These are phyloP conservation scores for Bryoerythrophyllum caledonicum DNA, from an alignment of 225 moss, liverwort and hornwort genomes.

Conservation along the genomic window DNA sequence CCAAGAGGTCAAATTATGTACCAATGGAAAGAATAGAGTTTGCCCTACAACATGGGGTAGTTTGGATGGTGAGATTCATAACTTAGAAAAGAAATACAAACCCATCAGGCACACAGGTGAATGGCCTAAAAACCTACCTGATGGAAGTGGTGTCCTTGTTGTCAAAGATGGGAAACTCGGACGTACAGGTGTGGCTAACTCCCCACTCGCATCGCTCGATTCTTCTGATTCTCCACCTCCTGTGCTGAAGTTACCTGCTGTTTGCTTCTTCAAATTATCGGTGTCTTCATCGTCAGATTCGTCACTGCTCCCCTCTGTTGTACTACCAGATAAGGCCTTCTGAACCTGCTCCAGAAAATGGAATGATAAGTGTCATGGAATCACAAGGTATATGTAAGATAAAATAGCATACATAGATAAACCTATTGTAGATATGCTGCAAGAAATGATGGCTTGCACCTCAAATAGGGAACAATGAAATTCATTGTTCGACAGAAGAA, in stretches of 20 bases:
- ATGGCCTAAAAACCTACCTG: conserved; percentile 20
- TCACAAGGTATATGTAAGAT: not conserved
- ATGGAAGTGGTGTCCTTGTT: conserved; percentile 31
- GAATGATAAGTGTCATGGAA: conserved; percentile 13
- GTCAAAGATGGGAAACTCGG: conserved; percentile 30
- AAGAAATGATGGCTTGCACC: not conserved
- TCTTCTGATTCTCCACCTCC: conserved; percentile 10
- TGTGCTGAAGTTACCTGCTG: conserved; percentile 5
- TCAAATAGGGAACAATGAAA: not conserved
- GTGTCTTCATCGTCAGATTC: conserved; percentile 34
- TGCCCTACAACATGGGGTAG: too few relatives aligned
- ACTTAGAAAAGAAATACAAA: conserved; percentile 11
- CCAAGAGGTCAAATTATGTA: too few relatives aligned
- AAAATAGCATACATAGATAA: not conserved
- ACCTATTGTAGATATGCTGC: not conserved
- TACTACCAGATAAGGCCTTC: conserved; percentile 40
- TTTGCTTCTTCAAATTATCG: conserved; percentile 15
- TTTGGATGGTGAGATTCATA: not conserved
- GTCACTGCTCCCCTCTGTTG: conserved; percentile 46
- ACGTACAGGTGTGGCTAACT: conserved; percentile 19
- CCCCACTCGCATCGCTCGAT: conserved; percentile 42
- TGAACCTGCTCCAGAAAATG: conserved; percentile 31
- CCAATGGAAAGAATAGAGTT: too few relatives aligned
- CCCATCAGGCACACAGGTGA: conserved; percentile 5
- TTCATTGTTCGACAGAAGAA: not conserved